Conservation (phyloP, 2,329 filamentous ascomycete species). For the Xylaria sp. region DNA sequence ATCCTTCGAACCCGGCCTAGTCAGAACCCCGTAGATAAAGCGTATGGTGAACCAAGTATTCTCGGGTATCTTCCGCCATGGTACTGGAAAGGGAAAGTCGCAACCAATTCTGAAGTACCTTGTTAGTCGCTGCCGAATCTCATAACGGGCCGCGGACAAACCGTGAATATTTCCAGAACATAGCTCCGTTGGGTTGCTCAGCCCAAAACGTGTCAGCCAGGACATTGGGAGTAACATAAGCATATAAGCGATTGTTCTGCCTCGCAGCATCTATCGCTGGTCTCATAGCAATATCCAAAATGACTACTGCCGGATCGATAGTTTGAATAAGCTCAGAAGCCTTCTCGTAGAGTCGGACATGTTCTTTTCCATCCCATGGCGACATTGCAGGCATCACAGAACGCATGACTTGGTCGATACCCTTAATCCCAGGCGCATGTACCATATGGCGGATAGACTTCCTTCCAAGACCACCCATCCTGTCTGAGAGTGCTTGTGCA, state of each 20-base stretch:
- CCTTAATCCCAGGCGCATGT: conserved; percentile 35
- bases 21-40: conserved; percentile 33
- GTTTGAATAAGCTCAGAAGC: conserved; percentile 32
- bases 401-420: conserved; percentile 32
- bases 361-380: conserved; percentile 38
- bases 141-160: conserved; percentile 27
- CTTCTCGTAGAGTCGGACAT: conserved; percentile 35
- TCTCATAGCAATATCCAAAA: conserved; percentile 38
- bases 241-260: conserved; percentile 39
- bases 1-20: conserved; percentile 27
- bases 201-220: conserved; percentile 37
- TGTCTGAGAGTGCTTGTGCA: conserved; percentile 21
- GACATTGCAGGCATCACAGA: conserved; percentile 34
- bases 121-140: conserved; percentile 27
- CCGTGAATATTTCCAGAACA: conserved; percentile 41
- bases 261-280: conserved; percentile 40
- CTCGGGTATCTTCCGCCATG: conserved; percentile 40
- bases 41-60: conserved; percentile 40
- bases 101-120: conserved; percentile 33
- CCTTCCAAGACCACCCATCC: conserved; percentile 12
- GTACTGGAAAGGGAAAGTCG: conserved; percentile 40
- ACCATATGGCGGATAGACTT: conserved; percentile 24
- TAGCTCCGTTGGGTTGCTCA: conserved; percentile 34
- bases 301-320: conserved; percentile 39
- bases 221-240: conserved; percentile 37